These are phyloP conservation scores for Globisporangium echinulatum DNA, from an alignment of 352 stramenopile species.

Conservation along the genomic window DNA sequence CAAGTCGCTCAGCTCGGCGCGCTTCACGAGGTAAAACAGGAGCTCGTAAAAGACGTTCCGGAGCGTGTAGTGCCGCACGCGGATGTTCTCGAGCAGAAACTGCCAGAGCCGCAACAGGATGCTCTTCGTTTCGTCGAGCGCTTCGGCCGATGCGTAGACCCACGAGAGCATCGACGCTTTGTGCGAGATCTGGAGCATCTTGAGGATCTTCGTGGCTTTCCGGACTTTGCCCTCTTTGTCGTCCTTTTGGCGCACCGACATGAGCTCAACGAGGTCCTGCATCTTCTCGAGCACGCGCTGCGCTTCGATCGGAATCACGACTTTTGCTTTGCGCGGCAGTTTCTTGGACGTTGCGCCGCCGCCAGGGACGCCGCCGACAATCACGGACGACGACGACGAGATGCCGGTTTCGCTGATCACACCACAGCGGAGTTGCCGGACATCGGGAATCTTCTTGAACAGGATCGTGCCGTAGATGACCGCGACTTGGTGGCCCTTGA, in stretches of 20 bases:
- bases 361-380: slow-evolving; percentile 50
- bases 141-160: slow-evolving; percentile 79
- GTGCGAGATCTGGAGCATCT: slow-evolving; percentile 87
- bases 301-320: slow-evolving; percentile 79
- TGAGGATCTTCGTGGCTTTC: slow-evolving; percentile 86
- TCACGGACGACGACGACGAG: slow-evolving; percentile 83
- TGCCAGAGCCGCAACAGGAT: slow-evolving; percentile 84
- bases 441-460: slow-evolving; percentile 87
- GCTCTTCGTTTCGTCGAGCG: slow-evolving; percentile 82
- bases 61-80: slow-evolving; percentile 84
- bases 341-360: slow-evolving; percentile 40
- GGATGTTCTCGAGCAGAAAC: slow-evolving; percentile 87
- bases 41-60: slow-evolving; percentile 88
- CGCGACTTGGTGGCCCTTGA: slow-evolving; percentile 83
- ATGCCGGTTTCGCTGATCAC: slow-evolving; percentile 87
- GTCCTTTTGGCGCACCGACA: slow-evolving; percentile 84
- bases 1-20: slow-evolving; percentile 78
- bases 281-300: slow-evolving; percentile 87
- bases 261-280: slow-evolving; percentile 83
- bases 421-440: slow-evolving; percentile 77
- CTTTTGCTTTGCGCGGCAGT: slow-evolving; percentile 56
- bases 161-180: slow-evolving; percentile 88
- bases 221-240: slow-evolving; percentile 88
- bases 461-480: slow-evolving; percentile 85
- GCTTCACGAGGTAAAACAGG: slow-evolving; percentile 87